Evolutionary conservation across 2,329 filamentous ascomycete genomes (phyloP).

Genomic region (Cercospora sp.): DNA sequence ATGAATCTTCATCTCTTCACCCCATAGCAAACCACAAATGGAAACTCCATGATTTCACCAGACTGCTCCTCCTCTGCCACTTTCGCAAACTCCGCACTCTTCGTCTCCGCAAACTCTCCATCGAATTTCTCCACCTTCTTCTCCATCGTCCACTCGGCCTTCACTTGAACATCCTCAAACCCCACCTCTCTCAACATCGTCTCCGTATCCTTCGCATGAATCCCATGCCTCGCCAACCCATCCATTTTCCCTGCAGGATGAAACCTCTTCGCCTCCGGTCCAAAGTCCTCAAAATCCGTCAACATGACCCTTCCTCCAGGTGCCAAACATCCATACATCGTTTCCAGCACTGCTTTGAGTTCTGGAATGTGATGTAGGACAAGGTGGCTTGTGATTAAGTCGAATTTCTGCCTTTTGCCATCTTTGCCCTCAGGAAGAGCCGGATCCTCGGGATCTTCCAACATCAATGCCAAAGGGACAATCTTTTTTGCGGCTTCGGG

Average conservation of each 20-base stretch:
- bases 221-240: slow-evolving; percentile 32
- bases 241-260: slow-evolving; percentile 30
- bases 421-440: slow-evolving; percentile 21
- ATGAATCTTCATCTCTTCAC: slow-evolving; percentile 11
- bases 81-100: slow-evolving; percentile 29
- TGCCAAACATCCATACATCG: slow-evolving; percentile 30
- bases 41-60: slow-evolving; percentile 31
- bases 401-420: slow-evolving; percentile 27
- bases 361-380: slow-evolving; percentile 33
- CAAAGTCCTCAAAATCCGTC: slow-evolving; percentile 34
- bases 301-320: slow-evolving; percentile 29
- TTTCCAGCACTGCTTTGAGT: slow-evolving; percentile 26
- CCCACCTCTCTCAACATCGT: slow-evolving; percentile 25
- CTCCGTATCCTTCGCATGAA: slow-evolving; percentile 27
- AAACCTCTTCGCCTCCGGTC: slow-evolving; percentile 30
- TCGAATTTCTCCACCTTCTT: slow-evolving; percentile 34
- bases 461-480: slow-evolving; percentile 26
- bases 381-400: slow-evolving; percentile 32
- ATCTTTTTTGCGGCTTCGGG: slow-evolving; percentile 26
- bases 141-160: slow-evolving; percentile 29
- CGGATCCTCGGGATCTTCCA: slow-evolving; percentile 30
- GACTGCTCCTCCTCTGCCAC: slow-evolving; percentile 12
- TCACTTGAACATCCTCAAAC: slow-evolving; percentile 28
- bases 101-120: slow-evolving; percentile 30
- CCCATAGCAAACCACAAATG: slow-evolving; percentile 32